Base-by-base conservation (phyloP, 2,329 filamentous ascomycete species). In the Akanthomyces dipterigenus region DNA sequence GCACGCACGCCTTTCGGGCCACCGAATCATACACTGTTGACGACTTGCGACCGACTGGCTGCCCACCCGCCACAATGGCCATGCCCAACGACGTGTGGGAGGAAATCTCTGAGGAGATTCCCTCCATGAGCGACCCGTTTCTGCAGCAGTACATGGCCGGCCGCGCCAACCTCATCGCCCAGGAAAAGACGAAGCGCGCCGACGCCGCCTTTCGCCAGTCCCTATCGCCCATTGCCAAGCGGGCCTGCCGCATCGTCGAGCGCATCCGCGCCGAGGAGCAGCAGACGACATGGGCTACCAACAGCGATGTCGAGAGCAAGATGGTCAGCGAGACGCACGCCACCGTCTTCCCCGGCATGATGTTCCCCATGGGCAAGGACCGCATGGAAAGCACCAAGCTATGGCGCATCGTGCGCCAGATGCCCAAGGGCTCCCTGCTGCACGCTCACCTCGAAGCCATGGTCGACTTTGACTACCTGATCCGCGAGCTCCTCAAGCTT, bases 401-500 rank as follows among this genome's bases (percentile, higher is more conserved):
- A 26, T 98, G 91, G 91, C 82, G 86, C 65, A 95, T 97, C 67
- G 83, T 96, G 18, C 84, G 87, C 63, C 83, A 79, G 65, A 91
- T 98, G 89, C 93, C 93, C 31, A 98, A 98, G 73, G 95, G 93
- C 14, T 82, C 88, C 9, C 78, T 96, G 34, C 76, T 96, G 63
- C 93, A 98, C 76, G 91, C 91, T 48, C 93, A 98, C 73, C 78
- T 96, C 70, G 90, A 96, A 73, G 91, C 93, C 67, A 96, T 96
- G 87, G 89, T 96, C 55, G 89, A 96, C 72, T 86, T 92, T 65
- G 88, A 91, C 70, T 96, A 86, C 77, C 76, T 96, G 8, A 81
- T 96, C 43, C 82, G 87, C 6, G 81, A 88, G 67, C 84, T 90
- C 2, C 80, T 98, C 64, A 77, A 80, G 12, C 88, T 86, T 0